phyloP scores from a whole-genome alignment of 1,284 basidiomycete species.

The Exobasidium cylindrosporum region DNA sequence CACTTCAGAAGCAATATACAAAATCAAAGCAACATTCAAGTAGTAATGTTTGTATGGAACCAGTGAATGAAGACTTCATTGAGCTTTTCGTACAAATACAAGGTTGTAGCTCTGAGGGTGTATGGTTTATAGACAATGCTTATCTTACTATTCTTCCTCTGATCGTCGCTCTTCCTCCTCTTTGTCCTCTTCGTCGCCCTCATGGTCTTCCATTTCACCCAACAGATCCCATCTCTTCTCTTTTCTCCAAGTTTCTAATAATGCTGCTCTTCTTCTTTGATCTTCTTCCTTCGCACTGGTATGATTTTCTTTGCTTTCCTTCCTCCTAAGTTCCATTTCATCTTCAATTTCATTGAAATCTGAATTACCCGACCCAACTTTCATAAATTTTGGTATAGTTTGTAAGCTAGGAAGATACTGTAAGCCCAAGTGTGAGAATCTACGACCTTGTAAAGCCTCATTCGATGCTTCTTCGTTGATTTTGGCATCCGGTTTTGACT shows the following conservation, averaged over 20 bases:
- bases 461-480: not conserved
- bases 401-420: too few relatives aligned
- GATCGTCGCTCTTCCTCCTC: not conserved
- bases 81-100: too few relatives aligned
- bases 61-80: too few relatives aligned
- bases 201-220: not conserved
- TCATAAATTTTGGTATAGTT: too few relatives aligned
- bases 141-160: too few relatives aligned
- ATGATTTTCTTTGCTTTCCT: slow-evolving; percentile 7
- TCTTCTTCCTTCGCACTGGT: not conserved
- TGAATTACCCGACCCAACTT: too few relatives aligned
- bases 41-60: too few relatives aligned
- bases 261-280: not conserved
- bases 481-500: not conserved
- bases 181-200: not conserved
- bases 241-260: not conserved
- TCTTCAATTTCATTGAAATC: not conserved
- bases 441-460: not conserved
- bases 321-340: slow-evolving; percentile 7
- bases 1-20: too few relatives aligned
- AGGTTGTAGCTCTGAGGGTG: too few relatives aligned
- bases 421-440: too few relatives aligned
- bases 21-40: too few relatives aligned
- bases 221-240: slow-evolving; percentile 2
- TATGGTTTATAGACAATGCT: too few relatives aligned